phyloP scores from a whole-genome alignment of 2,329 filamentous ascomycete species.

The Cordyceps javanica region DNA sequence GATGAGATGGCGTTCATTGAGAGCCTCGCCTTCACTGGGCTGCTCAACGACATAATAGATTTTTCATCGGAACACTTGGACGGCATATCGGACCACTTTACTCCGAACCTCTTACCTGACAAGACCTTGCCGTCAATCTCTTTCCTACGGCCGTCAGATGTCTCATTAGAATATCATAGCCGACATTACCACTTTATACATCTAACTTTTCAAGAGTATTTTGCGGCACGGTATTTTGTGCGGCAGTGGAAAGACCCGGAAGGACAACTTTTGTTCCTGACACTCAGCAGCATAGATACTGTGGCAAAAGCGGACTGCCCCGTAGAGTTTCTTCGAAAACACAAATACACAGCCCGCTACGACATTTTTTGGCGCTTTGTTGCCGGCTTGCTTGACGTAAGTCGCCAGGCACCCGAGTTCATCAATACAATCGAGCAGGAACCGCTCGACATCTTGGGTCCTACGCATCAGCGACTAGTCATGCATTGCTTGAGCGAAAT shows the following conservation, averaged over 20 bases:
- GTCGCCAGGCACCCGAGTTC: constrained; percentile 18
- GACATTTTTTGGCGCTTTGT: constrained; percentile 38
- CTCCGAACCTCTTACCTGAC: background rate
- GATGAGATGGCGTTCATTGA: constrained; percentile 16
- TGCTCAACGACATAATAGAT: constrained; percentile 24
- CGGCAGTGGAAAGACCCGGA: constrained; percentile 21
- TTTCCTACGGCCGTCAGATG: constrained; percentile 30
- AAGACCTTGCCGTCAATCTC: constrained; percentile 21
- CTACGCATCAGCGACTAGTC: constrained; percentile 30
- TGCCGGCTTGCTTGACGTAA: constrained; percentile 28
- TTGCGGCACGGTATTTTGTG: constrained; percentile 35
- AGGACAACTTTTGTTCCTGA: constrained; percentile 16
- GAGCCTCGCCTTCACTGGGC: constrained; percentile 29
- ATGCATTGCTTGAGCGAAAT: constrained; percentile 32
- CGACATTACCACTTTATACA: constrained; percentile 35
- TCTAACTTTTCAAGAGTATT: constrained; percentile 37
- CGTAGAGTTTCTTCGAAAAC: constrained; percentile 22
- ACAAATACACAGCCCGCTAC: constrained; percentile 34
- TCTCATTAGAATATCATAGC: constrained; percentile 12
- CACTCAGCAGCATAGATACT: constrained; percentile 2
- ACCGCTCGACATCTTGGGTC: constrained; percentile 30
- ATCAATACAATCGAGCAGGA: constrained; percentile 26
- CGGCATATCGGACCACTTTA: background rate
- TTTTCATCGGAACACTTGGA: background rate
- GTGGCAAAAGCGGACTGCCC: constrained; percentile 3